phyloP scores from a whole-genome alignment of 2,329 filamentous ascomycete genomes.

The Rosellinia necatrix region DNA sequence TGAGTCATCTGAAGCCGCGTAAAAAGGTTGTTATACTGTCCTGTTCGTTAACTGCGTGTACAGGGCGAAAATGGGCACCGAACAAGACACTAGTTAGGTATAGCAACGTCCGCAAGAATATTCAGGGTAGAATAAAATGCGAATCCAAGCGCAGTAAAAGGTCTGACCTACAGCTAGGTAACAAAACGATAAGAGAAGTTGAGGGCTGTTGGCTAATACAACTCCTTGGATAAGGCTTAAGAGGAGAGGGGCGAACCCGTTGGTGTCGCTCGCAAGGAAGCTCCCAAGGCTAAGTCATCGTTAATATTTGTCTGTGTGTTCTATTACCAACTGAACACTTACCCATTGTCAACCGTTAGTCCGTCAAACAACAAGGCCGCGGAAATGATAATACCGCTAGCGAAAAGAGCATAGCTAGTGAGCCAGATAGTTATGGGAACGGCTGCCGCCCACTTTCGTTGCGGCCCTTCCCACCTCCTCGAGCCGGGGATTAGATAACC shows the following conservation, averaged over 20 bases:
- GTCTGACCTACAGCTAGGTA: constrained; percentile 2
- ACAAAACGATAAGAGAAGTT: constrained; percentile 9
- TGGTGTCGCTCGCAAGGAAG: background rate
- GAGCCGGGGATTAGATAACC: background rate
- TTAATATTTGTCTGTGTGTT: background rate
- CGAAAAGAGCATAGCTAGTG: constrained; percentile 3
- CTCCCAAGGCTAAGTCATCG: background rate
- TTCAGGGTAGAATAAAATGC: background rate
- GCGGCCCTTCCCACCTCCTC: background rate
- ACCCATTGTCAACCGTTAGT: background rate
- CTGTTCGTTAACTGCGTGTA: background rate
- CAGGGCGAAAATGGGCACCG: background rate
- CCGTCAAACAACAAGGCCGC: background rate
- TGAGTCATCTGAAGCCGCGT: constrained; percentile 48
- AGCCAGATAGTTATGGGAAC: background rate
- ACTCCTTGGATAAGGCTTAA: constrained; percentile 1
- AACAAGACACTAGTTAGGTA: background rate
- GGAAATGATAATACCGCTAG: background rate
- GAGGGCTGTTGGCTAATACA: constrained; percentile 2
- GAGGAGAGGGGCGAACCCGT: background rate
- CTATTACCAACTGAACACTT: background rate
- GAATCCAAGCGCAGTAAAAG: background rate
- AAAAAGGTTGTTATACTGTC: constrained; percentile 42
- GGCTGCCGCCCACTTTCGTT: background rate
- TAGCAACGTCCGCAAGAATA: background rate